Evolutionary conservation across 2,329 filamentous ascomycete species (phyloP), one percentile per base, ranked within the genome.

Genomic region (Didymella pomorum): DNA sequence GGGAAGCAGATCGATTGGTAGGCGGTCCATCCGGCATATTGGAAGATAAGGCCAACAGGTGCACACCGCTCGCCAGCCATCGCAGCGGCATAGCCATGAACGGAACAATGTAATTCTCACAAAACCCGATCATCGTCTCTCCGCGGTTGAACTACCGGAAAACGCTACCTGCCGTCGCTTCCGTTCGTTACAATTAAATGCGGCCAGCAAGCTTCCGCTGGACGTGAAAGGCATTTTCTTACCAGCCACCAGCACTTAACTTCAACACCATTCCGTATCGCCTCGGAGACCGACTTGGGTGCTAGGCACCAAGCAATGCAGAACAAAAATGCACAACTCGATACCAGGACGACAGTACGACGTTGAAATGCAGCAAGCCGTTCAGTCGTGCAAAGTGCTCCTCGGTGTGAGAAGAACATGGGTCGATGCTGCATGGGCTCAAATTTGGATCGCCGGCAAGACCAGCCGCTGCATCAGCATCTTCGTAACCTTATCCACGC

Each of bases 361-460:
- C 49, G 31, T 31, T 8, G 45, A 49, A 20, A 52, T 49, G 44
- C 45, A 53, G 37, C 45, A 29, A 53, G 39, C 44, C 43, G 43
- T 56, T 21, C 11, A 21, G 43, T 43, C 26, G 20, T 53, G 44
- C 23, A 23, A 49, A 44, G 14, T 20, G 20, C 25, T 45, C 18
- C 44, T 44, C 39, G 50, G 44, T 35, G 31, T 23, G 43, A 43
- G 43, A 31, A 23, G 43, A 23, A n/a, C 9, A 20, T 25, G 39
- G 39, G 39, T 44, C 42, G 44, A 45, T 35, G 43, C 54, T 35
- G 3, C 44, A 28, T 20, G 26, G 20, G 45, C 45, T 46, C 51
- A 49, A 53, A 59, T 59, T 59, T 54, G 50, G 56, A 59, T 59
- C 51, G 51, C 31, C 50, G 47, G 45, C 41, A 59, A 52, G 26